Base-by-base conservation (phyloP, 2,329 filamentous ascomycete genomes). In the Teratosphaeriaceae sp. region DNA sequence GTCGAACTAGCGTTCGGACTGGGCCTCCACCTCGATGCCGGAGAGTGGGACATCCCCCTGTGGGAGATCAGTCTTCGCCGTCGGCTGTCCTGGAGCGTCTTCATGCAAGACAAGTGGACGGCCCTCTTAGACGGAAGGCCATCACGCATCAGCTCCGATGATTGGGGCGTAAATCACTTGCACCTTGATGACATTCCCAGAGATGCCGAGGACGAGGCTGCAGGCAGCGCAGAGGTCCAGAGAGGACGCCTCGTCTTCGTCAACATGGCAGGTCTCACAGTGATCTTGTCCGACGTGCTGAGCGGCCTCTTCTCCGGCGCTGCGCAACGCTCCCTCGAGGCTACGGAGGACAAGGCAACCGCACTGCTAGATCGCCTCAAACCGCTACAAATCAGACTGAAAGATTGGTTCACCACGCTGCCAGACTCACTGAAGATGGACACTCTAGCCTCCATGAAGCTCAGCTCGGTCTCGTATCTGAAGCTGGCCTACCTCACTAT, bases 71-170 rank as follows among this genome's bases (percentile, higher is more conserved):
- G 87, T 0, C 64, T 95, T 45, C 76, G 89, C 47, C 92, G 90
- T 62, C 79, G 89, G 38, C 76, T 95, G 31, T 88, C 87, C 1
- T 95, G 89, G 88, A 88, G 86, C 2, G 66, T 94, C 39, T 94
- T 92, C 62, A 90, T 94, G 83, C 88, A 95, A 66, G 89, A 96
- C 65, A 94, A 86, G 63, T 94, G 88, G 88, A 86, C 85, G 13
- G 82, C 88, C 2, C 71, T 94, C 16, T 82, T 92, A 19, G 85
- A 94, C 57, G 88, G 88, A 8, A 81, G 88, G 9, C 88, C 88
- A 1, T 92, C 87, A 3, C 88, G 94, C 52, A 80, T 82, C 43
- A 76, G 78, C 49, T 65, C 72, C 15, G 69, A 73, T 16, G 80
- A 94, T 62, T 94, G 88, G 88, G 87, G 82, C 1, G 87, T 94